These are phyloP conservation scores for Lactarius trivialis DNA, from an alignment of 768 basidiomycete species.

Conservation along the genomic window DNA sequence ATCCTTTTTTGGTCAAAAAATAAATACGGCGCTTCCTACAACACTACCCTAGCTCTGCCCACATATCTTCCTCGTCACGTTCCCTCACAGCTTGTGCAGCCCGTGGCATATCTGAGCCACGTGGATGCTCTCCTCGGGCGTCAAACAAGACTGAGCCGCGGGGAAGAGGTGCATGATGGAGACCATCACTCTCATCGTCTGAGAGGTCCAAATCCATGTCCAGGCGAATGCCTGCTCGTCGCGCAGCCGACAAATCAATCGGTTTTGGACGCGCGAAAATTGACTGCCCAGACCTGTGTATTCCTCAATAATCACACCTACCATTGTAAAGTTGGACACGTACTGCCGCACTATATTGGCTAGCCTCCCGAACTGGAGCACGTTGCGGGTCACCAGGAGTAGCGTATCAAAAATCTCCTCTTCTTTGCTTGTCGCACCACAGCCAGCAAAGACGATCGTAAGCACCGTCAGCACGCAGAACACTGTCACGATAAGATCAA, in stretches of 20 bases:
- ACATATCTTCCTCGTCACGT: slow-evolving; percentile 60
- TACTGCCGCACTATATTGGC: slow-evolving; percentile 93
- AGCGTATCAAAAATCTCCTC: slow-evolving; percentile 94
- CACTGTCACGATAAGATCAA: slow-evolving; percentile 81
- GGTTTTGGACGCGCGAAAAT: slow-evolving; percentile 84
- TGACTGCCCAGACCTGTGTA: slow-evolving; percentile 71
- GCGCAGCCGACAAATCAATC: slow-evolving; percentile 71
- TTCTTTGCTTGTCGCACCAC: slow-evolving; percentile 75
- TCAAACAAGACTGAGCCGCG: slow-evolving; percentile 62
- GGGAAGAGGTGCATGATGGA: slow-evolving; percentile 50
- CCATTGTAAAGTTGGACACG: slow-evolving; percentile 30
- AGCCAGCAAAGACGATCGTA: slow-evolving; percentile 83
- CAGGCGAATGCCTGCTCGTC: slow-evolving; percentile 57
- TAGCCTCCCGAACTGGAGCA: slow-evolving; percentile 86
- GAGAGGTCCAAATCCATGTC: slow-evolving; percentile 65
- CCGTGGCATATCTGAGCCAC: slow-evolving; percentile 50
- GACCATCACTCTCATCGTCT: slow-evolving; percentile 51
- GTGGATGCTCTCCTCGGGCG: slow-evolving; percentile 35
- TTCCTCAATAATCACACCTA: not conserved
- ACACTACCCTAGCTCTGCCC: slow-evolving; percentile 50
- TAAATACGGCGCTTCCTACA: too few relatives aligned
- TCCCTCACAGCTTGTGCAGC: slow-evolving; percentile 49
- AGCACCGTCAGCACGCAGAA: slow-evolving; percentile 89
- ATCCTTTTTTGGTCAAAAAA: not conserved
- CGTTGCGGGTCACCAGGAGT: slow-evolving; percentile 85